These are phyloP conservation scores for Neolentinus lepideus DNA, from an alignment of 1,284 basidiomycete species.

Conservation along the genomic window DNA sequence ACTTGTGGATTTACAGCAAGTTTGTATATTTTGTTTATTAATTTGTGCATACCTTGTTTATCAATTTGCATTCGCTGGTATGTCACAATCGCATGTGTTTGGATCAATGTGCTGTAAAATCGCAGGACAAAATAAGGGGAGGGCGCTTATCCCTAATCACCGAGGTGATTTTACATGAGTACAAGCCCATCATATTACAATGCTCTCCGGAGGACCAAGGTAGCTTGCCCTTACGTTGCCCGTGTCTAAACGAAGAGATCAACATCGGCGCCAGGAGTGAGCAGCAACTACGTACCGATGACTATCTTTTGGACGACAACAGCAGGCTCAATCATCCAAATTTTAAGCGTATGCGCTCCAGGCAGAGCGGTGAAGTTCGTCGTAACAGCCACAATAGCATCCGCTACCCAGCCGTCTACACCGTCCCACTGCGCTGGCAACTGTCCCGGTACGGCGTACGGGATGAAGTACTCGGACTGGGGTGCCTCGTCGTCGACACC, in stretches of 20 bases:
- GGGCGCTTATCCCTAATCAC: no score
- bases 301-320: slow-evolving; percentile 59
- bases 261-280: background rate
- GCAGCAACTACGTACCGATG: slow-evolving; percentile 32
- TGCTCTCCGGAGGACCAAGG: slow-evolving; percentile 56
- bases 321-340: slow-evolving; percentile 53
- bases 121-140: no score
- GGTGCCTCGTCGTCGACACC: slow-evolving; percentile 42
- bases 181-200: slow-evolving; percentile 13
- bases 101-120: no score
- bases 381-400: slow-evolving; percentile 33
- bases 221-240: slow-evolving; percentile 49
- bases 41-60: no score
- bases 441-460: slow-evolving; percentile 38
- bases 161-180: background rate
- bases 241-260: slow-evolving; percentile 41
- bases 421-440: slow-evolving; percentile 45
- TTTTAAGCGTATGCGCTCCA: slow-evolving; percentile 53
- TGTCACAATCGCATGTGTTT: no score
- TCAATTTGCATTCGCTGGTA: no score
- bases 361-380: slow-evolving; percentile 34
- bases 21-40: no score
- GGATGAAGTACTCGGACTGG: slow-evolving; percentile 44
- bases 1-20: no score
- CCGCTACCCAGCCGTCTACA: slow-evolving; percentile 46